Evolutionary conservation across 768 basidiomycete species (phyloP), one percentile per base, ranked within the genome.

Genomic region (Lactifluus volemus): DNA sequence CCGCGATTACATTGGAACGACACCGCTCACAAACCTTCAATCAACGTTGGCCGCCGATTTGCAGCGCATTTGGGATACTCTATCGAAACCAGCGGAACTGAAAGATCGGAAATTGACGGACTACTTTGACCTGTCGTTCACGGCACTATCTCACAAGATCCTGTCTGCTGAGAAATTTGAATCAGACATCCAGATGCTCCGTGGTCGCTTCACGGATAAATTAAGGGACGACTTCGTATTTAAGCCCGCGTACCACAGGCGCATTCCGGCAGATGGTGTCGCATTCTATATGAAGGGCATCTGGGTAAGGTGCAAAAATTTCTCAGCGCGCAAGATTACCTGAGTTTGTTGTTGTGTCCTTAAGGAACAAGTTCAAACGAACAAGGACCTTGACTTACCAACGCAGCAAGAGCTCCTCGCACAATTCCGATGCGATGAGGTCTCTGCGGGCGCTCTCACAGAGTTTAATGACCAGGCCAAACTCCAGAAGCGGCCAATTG

Each of bases 341-440:
- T 60, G 14, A 61, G 3, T n/a, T 34, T 2, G 8, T 34, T 2
- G 8, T 17, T 52, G 8, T n/a, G 9, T 15, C 7, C 4, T 32
- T 7, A 39, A 66, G 65, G 65, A 66, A 66, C 65, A 66, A 66
- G 65, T 66, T 44, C 63, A 66, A 41, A 58, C 61, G 30, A 67
- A 60, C 61, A 60, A 62, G 38, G 25, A 25, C 25, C 25, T 25
- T 25, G 25, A 25, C 25, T 25, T 25, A 25, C 25, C 97, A 0
- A 98, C 97, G 0, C 97, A 99, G 69, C 97, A 98, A 69, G 97
- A 99, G 67, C 82, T 99, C 4, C 77, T 99, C 25, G 97, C 97
- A 0, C 97, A 99, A 71, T 99, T 98, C 82, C 87, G 97, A 63
- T 99, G 97, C 65, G 97, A 98, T 69, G 97, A 99, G 73, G 97